Base-by-base conservation (phyloP, 768 basidiomycete genomes). In the Rhodotorula graminis region DNA sequence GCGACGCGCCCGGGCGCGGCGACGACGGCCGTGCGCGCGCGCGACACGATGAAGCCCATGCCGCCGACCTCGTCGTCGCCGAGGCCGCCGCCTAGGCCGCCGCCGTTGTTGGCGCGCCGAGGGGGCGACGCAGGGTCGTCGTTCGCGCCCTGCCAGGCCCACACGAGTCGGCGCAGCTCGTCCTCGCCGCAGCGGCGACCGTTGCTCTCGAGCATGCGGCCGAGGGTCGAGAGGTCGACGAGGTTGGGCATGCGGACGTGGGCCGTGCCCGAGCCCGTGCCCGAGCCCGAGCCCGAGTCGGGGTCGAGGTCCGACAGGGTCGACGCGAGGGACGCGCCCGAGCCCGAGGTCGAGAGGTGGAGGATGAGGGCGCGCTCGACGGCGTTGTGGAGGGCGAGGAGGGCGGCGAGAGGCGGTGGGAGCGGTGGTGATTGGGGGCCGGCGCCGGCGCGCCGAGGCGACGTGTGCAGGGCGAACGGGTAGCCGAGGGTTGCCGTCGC, bases 81-180 rank as follows among this genome's bases (percentile, higher is more conserved):
- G 18, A n/a, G n/a, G n/a, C n/a, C n/a, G n/a, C n/a, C n/a, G n/a
- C n/a, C n/a, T n/a, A n/a, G n/a, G n/a, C n/a, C n/a, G n/a, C n/a
- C n/a, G n/a, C n/a, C n/a, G n/a, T n/a, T n/a, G 11, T 4, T 4
- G 27, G n/a, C 23, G 23, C 25, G 50, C 14, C 11, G 52, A 14
- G 25, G 52, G 14, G 14, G n/a, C 12, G n/a, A 14, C 7, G 14
- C 27, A 0, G 16, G 29, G 37, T 50, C 44, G 15, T 37, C 59
- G 55, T n/a, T n/a, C n/a, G 73, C 70, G 11, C 73, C 77, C 42
- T 75, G 64, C 78, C 78, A 79, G 0, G 76, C 66, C 78, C 78
- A 79, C 21, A 72, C 71, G 37, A 79, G 72, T 44, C 70, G 64
- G 1, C 65, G 63, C 4, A 79, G 69, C 58, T 77, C 74, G 56